Conservation (phyloP, 768 basidiomycete genomes). For the Calocybe gangraenosa region DNA sequence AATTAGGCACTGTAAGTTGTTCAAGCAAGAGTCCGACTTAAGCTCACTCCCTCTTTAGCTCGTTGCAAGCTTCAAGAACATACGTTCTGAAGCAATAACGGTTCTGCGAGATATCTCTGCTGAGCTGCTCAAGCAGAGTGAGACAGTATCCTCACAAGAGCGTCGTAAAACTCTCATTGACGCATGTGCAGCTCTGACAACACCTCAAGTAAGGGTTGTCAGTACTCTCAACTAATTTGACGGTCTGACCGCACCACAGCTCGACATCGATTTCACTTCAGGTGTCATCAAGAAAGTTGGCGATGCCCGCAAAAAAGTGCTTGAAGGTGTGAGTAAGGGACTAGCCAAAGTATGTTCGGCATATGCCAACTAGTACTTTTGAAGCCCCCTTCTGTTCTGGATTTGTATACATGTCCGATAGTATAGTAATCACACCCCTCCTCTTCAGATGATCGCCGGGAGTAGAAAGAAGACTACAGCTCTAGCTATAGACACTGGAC, state of each 20-base stretch:
- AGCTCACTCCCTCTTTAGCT: slow-evolving; percentile 38
- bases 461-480: too few relatives aligned
- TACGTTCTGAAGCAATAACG: slow-evolving; percentile 49
- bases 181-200: slow-evolving; percentile 36
- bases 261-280: slow-evolving; percentile 61
- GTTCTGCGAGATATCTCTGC: slow-evolving; percentile 57
- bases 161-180: slow-evolving; percentile 48
- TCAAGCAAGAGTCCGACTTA: neutral
- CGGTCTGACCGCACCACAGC: slow-evolving; percentile 28
- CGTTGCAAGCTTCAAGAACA: slow-evolving; percentile 58
- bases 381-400: neutral
- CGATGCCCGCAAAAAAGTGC: slow-evolving; percentile 67
- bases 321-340: slow-evolving; percentile 72
- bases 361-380: slow-evolving; percentile 11
- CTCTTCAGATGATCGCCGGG: neutral
- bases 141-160: slow-evolving; percentile 49
- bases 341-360: slow-evolving; percentile 28
- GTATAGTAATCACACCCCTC: neutral
- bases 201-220: slow-evolving; percentile 30
- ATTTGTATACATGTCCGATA: slow-evolving; percentile 2
- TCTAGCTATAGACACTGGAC: too few relatives aligned
- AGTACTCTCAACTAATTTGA: neutral
- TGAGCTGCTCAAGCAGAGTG: slow-evolving; percentile 44
- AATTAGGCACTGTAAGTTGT: slow-evolving; percentile 59
- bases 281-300: slow-evolving; percentile 59